phyloP scores from a whole-genome alignment of 768 basidiomycete genomes.

The Ramaria sp. region DNA sequence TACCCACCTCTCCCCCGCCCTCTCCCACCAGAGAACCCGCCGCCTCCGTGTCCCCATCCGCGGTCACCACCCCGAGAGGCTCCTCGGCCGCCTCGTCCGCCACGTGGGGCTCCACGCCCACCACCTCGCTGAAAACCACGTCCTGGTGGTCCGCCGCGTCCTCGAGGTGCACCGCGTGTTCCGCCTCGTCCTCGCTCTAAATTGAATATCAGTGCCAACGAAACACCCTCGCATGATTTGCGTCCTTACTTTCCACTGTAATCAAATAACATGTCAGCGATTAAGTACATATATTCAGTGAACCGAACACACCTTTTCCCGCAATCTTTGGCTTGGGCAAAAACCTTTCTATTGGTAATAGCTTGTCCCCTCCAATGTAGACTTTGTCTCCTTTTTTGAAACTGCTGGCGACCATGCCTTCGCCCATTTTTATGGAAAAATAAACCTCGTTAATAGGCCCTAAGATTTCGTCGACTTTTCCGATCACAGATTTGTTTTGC shows the following conservation, averaged over 20 bases:
- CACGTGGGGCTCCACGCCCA: conserved; percentile 28
- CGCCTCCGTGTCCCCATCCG: conserved; percentile 28
- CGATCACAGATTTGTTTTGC: conserved; percentile 90
- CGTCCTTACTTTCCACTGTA: conserved; percentile 18
- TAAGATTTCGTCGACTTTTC: conserved; percentile 98
- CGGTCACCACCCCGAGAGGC: conserved; percentile 12
- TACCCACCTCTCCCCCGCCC: conserved; percentile 32
- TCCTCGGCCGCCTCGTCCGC: conserved; percentile 13
- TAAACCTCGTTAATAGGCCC: conserved; percentile 98
- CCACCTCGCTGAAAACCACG: conserved; percentile 23
- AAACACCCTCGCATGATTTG: too few species aligned
- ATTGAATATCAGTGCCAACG: too few species aligned
- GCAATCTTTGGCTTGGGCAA: conserved; percentile 86
- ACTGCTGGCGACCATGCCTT: conserved; percentile 89
- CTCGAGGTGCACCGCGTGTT: conserved; percentile 20
- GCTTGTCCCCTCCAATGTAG: conserved; percentile 94
- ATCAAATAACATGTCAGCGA: not conserved
- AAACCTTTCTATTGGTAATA: conserved; percentile 92
- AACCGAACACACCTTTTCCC: conserved; percentile 34
- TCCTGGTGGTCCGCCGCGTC: conserved; percentile 19
- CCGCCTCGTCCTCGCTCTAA: conserved; percentile 32
- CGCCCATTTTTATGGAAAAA: conserved; percentile 95
- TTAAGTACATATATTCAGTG: not conserved
- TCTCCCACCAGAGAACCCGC: conserved; percentile 30
- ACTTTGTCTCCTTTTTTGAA: conserved; percentile 99